Evolutionary conservation across 1,284 basidiomycete species (phyloP), one percentile per base, ranked within the genome.

Genomic region (Trichosporon sp.): DNA sequence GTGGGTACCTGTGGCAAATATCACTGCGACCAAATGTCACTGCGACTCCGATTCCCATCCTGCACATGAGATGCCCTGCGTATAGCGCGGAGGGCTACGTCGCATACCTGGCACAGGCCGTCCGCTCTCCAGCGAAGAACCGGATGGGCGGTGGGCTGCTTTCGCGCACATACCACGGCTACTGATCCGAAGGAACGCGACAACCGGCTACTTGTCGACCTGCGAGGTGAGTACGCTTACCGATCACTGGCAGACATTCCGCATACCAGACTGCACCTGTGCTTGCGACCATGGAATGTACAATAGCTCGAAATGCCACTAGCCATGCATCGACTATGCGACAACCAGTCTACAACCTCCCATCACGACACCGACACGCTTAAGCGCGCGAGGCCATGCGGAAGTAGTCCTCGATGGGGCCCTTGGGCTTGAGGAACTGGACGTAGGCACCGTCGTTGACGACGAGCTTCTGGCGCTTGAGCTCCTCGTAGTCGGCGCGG

Each of bases 391-490:
- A 88, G 84, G 93, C 91, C 76, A 88, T 90, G 75, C 90, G 89
- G 74, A 97, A 87, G 88, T 96, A 96, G 81, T 87, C 79, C 86
- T 93, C 90, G 71, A 96, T 87, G 71, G 88, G 87, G 73, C 94
- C 93, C 86, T 90, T 91, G 71, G 92, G 91, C 78, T 91, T 89
- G 84, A 96, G 92, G 86, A 92, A 95, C 85, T 95, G 90, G 69
- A 84, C 83, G 80, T 84, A 84, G 63, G 81, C 81, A 77, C 83
- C 83, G 77, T 84, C 84, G 75, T 92, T 91, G 82, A 93, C 83
- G 77, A 94, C 92, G 83, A 87, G 87, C 87, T 93, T 93, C 67
- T 94, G 90, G 81, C 89, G 89, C 88, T 95, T 95, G 76, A 95
- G 87, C 85, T 89, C 89, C 80, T 88, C 80, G 86, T 97, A 98